phyloP scores from a whole-genome alignment of 176 grass and related monocot species.

The Olyra latifolia region DNA sequence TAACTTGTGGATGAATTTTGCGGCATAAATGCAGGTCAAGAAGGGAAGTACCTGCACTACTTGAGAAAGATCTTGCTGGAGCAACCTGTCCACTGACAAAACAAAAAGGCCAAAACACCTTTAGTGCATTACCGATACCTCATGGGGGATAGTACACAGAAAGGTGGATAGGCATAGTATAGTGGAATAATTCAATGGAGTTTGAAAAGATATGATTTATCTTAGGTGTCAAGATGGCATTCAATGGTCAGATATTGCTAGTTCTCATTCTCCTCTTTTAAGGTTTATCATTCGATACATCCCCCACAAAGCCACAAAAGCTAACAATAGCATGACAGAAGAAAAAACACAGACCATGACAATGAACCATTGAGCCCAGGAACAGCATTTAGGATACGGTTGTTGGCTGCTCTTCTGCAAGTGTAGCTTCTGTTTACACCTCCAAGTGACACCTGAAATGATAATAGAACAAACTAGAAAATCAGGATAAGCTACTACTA shows the following conservation, averaged over 20 bases:
- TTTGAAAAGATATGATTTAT: background rate
- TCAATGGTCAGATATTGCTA: background rate
- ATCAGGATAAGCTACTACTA: background rate
- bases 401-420: slow-evolving; percentile 30
- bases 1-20: background rate
- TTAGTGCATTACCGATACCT: slow-evolving; percentile 13
- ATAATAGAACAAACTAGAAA: slow-evolving; percentile 6
- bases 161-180: background rate
- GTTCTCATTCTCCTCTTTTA: background rate
- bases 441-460: slow-evolving; percentile 46
- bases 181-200: background rate
- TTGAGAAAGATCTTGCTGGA: slow-evolving; percentile 64
- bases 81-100: slow-evolving; percentile 38
- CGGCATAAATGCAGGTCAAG: slow-evolving; percentile 23
- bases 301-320: background rate
- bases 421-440: slow-evolving; percentile 27
- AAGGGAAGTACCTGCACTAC: slow-evolving; percentile 52
- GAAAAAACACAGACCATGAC: slow-evolving; percentile 45
- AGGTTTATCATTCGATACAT: background rate
- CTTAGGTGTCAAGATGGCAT: background rate
- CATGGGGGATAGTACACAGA: background rate
- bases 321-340: background rate
- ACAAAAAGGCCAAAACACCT: slow-evolving; percentile 12
- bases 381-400: slow-evolving; percentile 33
- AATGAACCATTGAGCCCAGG: slow-evolving; percentile 43